phyloP scores from a whole-genome alignment of 208 protist species.

The Trichomonas vaginalis region DNA sequence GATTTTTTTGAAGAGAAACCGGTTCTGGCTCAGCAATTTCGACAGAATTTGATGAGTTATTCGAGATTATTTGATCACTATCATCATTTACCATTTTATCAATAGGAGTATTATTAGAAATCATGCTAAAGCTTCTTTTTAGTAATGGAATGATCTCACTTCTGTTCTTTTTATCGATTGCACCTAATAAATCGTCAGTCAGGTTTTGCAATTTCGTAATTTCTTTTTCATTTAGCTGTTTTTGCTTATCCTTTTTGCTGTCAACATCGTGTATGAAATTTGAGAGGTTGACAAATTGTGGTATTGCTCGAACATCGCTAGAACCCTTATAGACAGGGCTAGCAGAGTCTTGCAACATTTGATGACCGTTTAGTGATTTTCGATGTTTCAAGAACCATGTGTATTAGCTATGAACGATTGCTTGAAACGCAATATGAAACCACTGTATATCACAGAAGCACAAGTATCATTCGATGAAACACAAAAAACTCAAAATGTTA shows the following conservation, averaged over 20 bases:
- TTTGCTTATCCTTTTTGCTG: not conserved
- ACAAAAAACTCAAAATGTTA: too few species aligned
- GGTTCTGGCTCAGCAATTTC: not conserved
- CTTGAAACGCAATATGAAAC: too few species aligned
- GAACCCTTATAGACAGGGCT: not conserved
- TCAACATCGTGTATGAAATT: not conserved
- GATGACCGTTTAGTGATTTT: not conserved
- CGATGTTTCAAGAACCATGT: too few species aligned
- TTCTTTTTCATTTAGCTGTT: not conserved
- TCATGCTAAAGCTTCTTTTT: not conserved
- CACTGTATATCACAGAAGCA: too few species aligned
- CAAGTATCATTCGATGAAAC: too few species aligned
- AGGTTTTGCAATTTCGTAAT: not conserved
- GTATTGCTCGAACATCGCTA: not conserved
- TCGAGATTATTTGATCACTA: not conserved
- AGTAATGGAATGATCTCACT: not conserved
- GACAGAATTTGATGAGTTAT: not conserved
- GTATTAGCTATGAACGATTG: too few species aligned
- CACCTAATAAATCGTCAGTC: not conserved
- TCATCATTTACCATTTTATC: not conserved
- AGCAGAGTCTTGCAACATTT: not conserved
- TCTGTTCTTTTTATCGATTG: not conserved
- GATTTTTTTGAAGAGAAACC: not conserved
- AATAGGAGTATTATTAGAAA: not conserved
- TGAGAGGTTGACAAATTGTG: not conserved